These are phyloP conservation scores for Didymosphaeria variabile DNA, from an alignment of 2,329 filamentous ascomycete species.

Conservation along the genomic window DNA sequence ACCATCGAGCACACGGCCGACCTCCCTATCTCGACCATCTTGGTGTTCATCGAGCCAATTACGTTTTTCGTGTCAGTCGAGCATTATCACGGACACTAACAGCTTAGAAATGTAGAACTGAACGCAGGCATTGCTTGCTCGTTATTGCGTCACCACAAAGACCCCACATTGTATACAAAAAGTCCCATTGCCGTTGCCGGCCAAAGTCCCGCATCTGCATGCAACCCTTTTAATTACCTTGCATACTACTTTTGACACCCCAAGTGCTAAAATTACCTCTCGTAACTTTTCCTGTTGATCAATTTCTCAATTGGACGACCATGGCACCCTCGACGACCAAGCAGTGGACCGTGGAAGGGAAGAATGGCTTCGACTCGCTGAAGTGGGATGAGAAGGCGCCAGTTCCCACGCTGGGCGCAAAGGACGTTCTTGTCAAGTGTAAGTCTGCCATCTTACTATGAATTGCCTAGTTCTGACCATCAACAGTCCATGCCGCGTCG, in stretches of 20 bases:
- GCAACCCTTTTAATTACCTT: slow-evolving; percentile 6
- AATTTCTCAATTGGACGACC: slow-evolving; percentile 14
- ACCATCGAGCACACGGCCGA: not conserved
- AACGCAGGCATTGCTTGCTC: slow-evolving; percentile 1
- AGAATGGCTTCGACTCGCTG: slow-evolving; percentile 69
- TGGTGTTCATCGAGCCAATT: slow-evolving; percentile 5
- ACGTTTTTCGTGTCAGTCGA: not conserved
- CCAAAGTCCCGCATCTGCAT: slow-evolving; percentile 2
- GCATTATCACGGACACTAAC: not conserved
- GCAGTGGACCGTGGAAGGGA: slow-evolving; percentile 65
- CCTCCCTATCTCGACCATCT: not conserved
- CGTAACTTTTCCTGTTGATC: not conserved
- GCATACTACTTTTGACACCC: not conserved
- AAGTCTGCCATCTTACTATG: slow-evolving; percentile 17
- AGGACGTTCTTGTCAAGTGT: slow-evolving; percentile 75
- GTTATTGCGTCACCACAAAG: slow-evolving; percentile 25
- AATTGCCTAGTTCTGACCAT: slow-evolving; percentile 12
- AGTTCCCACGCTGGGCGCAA: slow-evolving; percentile 71
- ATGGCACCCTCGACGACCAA: slow-evolving; percentile 59
- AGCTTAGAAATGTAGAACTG: slow-evolving; percentile 17
- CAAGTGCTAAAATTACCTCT: not conserved
- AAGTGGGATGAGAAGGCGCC: slow-evolving; percentile 61
- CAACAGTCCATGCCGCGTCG: slow-evolving; percentile 56
- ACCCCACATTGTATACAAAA: slow-evolving; percentile 25
- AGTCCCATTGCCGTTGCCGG: slow-evolving; percentile 6